Evolutionary conservation across 2,329 filamentous ascomycete genomes (phyloP), one percentile per base, ranked within the genome.

Genomic region (Microsporum ferrugineum): DNA sequence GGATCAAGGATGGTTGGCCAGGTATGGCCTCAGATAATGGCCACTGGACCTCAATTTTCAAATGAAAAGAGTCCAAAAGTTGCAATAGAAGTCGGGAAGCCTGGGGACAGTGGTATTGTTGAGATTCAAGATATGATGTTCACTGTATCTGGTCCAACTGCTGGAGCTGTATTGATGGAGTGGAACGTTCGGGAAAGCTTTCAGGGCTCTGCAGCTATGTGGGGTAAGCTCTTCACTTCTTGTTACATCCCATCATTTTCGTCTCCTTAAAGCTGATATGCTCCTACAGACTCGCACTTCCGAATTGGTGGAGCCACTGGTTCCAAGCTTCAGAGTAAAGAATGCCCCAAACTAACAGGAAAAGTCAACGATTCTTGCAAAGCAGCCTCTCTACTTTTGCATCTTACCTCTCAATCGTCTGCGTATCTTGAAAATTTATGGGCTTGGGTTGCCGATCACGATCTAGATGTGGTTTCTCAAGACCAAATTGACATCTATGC

Each of bases 1-100:
- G 76, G 77, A 10, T 77, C 80, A 8, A 81, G 78, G 64, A 82
- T 88, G 61, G 78, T 85, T 1, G 85, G 85, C 12, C 84, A 88
- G 66, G 78, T 65, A 1, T 72, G 70, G 67, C 61, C 68, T 1
- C 70, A 72, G 51, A 70, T 74, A 58, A 71, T 72, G 68, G 70
- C 66, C 2, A 70, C 61, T 0, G 72, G 71, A 0, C 6, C 66
- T 0, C 67, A 67, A n/a, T 74, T 73, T 45, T 55, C 68, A 29
- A 65, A 72, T 59, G 57, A 63, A 10, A 33, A 53, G 1, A 65
- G 69, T 17, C 70, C 71, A 1, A 61, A 62, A 7, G 64, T 66
- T 2, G 67, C 66, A n/a, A 67, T 71, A 34, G 59, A 68, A 57
- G 61, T 62, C 29, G 72, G 71, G 2, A 61, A 66, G 2, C 60